Conservation (phyloP, 169 alveolate genomes). For the Cryptosporidium sp. region DNA sequence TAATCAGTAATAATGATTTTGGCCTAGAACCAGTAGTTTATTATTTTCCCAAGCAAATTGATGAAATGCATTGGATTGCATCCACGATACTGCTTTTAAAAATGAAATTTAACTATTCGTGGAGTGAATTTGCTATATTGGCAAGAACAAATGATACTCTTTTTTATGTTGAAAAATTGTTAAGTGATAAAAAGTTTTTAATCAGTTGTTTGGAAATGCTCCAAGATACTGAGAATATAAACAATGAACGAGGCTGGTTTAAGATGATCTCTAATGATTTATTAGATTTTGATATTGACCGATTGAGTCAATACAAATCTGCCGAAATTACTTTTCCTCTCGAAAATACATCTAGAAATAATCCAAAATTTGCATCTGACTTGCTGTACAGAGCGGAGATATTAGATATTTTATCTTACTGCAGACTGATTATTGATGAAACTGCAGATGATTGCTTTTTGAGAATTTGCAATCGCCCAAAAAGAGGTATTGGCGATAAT, state of each 20-base stretch:
- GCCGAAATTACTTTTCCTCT: slow-evolving; percentile 6
- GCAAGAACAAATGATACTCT: slow-evolving; percentile 81
- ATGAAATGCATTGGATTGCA: slow-evolving; percentile 80
- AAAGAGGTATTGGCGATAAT: slow-evolving; percentile 80
- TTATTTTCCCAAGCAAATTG: slow-evolving; percentile 76
- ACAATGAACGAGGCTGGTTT: slow-evolving; percentile 11
- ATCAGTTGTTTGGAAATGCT: slow-evolving; percentile 18
- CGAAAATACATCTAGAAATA: slow-evolving; percentile 51
- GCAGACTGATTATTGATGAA: slow-evolving; percentile 81
- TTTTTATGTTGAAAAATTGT: slow-evolving; percentile 76
- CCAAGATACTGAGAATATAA: slow-evolving; percentile 26
- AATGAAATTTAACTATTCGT: slow-evolving; percentile 76
- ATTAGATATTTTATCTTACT: slow-evolving; percentile 80
- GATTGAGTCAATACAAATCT: not conserved
- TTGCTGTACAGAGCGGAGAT: slow-evolving; percentile 33
- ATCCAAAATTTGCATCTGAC: slow-evolving; percentile 24
- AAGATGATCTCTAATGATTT: slow-evolving; percentile 35
- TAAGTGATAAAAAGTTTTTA: slow-evolving; percentile 77
- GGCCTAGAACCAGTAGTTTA: slow-evolving; percentile 77
- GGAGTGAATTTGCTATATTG: slow-evolving; percentile 85
- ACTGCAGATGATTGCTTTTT: slow-evolving; percentile 82
- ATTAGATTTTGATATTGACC: slow-evolving; percentile 2
- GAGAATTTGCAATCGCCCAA: slow-evolving; percentile 83
- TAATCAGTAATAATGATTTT: slow-evolving; percentile 76
- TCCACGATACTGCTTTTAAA: slow-evolving; percentile 75